Percentiles rank a stretch among this genome's conserved stretches.
Conservation (phyloP, 2,329 filamentous ascomycete genomes). For the Catunica adiposa region DNA sequence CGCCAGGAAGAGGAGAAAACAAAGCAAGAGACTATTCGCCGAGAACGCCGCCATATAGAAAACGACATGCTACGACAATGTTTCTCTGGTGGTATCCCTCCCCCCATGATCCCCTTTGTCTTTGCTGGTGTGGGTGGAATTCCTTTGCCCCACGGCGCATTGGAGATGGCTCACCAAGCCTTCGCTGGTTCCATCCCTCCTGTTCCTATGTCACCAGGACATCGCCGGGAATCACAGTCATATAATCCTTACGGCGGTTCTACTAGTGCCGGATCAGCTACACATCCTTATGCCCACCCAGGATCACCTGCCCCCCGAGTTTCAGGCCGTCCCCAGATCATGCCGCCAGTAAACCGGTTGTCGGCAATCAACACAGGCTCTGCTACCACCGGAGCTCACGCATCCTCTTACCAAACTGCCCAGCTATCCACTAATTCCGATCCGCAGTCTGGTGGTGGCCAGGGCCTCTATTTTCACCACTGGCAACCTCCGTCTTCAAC, state of each 20-base stretch:
- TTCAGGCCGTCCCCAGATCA: constrained; percentile 11
- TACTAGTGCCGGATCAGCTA: constrained; percentile 3
- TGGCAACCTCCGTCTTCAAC: constrained; percentile 70
- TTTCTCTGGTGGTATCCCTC: constrained; percentile 52
- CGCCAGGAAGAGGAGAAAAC: constrained; percentile 60
- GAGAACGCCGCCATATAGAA: constrained; percentile 59
- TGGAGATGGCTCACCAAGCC: constrained; percentile 51
- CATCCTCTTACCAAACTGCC: constrained; percentile 5
- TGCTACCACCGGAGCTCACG: constrained; percentile 9
- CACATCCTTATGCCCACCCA: constrained; percentile 7
- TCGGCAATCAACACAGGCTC: constrained; percentile 19
- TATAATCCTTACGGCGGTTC: constrained; percentile 29
- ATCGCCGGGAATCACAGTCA: constrained; percentile 18
- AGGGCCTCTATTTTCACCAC: constrained; percentile 66
- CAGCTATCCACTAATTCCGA: constrained; percentile 44
- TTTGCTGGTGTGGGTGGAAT: constrained; percentile 57
- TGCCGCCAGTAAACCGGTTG: constrained; percentile 21
- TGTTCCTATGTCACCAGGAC: constrained; percentile 15
- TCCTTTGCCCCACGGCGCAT: constrained; percentile 38
- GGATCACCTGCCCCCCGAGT: constrained; percentile 11
- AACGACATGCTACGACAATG: constrained; percentile 56
- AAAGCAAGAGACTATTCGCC: constrained; percentile 44
- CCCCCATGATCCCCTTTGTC: constrained; percentile 56
- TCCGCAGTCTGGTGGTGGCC: constrained; percentile 26
- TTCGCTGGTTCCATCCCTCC: constrained; percentile 25